Base-by-base conservation (phyloP, 768 basidiomycete genomes). In the Leccinum incarnatum region DNA sequence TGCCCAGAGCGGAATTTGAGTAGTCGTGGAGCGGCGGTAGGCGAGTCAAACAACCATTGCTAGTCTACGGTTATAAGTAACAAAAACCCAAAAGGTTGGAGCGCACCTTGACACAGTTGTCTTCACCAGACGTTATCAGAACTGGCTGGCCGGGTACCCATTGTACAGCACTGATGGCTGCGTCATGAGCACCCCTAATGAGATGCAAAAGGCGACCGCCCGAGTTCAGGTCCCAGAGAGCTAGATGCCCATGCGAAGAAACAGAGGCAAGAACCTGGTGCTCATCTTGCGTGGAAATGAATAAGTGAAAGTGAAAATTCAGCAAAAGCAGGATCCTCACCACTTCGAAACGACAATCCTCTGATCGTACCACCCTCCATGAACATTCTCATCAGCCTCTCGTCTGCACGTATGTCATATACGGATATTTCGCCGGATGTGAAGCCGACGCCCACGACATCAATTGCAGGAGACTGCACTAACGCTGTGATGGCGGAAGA, bases 31-130 rank as follows among this genome's bases (percentile, higher is more conserved):
- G 91, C 78, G 1, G 89, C 79, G 0, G 91, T 89, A 0, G 94
- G 93, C 0, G 95, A 91, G 67, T 98, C 97, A 66, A 96, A 95
- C 21, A 96, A 70, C 95, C 96, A 98, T 95, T 99, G 95, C 95
- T 98, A 67, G 42, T 56, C 17, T 55, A 42, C 15, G 27, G 51
- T 69, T 51, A 58, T 25, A 59, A 54, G 29, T 45, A 47, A 21
- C 25, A 21, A 11, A n/a, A 51, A 50, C 29, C 30, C 11, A 55
- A 40, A 40, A 34, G 17, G 25, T 53, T 6, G 45, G 37, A 36
- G 46, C 69, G 71, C 55, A 95, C 95, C 82, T 98, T 98, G 59
- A 99, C 82, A 65, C 93, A 91, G 71, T 99, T 99, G 69, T 98
- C 97, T 62, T 89, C 91, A 21, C 94, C 91, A 2, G 91, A 92